Evolutionary conservation across 2,329 filamentous ascomycete species (phyloP), one percentile per base, ranked within the genome.

Genomic region (Atkinsonella hypoxylon): DNA sequence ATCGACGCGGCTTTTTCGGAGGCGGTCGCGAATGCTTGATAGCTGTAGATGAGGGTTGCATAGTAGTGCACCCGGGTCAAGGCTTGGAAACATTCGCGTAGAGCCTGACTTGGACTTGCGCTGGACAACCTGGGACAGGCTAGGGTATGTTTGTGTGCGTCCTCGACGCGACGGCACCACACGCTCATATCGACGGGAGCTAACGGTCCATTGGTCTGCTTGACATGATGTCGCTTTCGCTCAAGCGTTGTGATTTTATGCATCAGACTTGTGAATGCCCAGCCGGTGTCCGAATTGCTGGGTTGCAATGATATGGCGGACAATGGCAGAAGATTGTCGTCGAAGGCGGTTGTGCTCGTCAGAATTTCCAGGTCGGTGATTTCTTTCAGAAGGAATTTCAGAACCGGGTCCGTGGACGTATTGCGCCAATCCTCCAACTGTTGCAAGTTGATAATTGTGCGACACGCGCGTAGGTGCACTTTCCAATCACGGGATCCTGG

Each of bases 1-100:
- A 51, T 26, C 3, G 32, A 17, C 4, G 2, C 22, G 1, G 22
- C 17, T 13, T 40, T 48, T 9, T 51, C 45, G n/a, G 2, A 20
- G 2, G 34, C 30, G 10, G 45, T 44, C 13, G 51, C 50, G n/a
- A 58, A 54, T 5, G 56, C 52, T 34, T 58, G 56, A 20, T 56
- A 57, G 41, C 53, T 53, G 44, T 58, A 58, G 15, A 58, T 52
- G 1, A 58, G 50, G 9, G 48, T 55, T 11, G 57, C 53, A 38
- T 55, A 48, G 34, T 56, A 56, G n/a, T 58, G 53, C 8, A 55
- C 53, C 3, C 52, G 51, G 2, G 55, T 46, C 2, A 57, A 47
- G 1, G 53, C 53, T 7, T 57, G 45, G n/a, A 58, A 56, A 31
- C 43, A 52, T 5, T 47, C 30, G n/a, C 51, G 51, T 18, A 53